Evolutionary conservation across 257 asterid genomes (phyloP).

Genomic region (Solanum appendiculatum): DNA sequence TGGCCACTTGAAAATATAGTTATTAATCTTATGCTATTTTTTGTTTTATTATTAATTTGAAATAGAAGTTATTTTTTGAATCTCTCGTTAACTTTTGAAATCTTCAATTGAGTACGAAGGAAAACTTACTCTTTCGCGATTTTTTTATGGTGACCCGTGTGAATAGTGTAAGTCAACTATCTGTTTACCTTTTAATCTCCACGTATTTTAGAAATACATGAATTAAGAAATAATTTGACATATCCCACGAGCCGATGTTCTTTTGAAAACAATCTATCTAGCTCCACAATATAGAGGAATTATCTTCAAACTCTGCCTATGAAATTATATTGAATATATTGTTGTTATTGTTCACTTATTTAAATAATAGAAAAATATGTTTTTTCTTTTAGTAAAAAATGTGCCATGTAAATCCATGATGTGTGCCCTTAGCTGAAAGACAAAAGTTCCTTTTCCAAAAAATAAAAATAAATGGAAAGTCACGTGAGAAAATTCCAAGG

Average conservation of each 20-base stretch:
- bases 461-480: neutral
- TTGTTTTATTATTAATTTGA: neutral
- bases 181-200: neutral
- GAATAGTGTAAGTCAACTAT: neutral
- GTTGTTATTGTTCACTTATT: too few relatives aligned
- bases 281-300: accelerated
- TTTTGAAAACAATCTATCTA: too few relatives aligned
- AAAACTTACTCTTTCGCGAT: neutral
- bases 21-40: neutral
- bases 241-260: neutral
- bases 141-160: neutral
- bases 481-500: neutral
- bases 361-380: neutral
- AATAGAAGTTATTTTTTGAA: neutral
- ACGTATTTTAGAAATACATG: neutral
- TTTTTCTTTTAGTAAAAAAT: neutral
- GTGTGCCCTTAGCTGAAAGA: neutral
- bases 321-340: neutral
- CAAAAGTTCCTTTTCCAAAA: neutral
- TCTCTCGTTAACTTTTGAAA: neutral
- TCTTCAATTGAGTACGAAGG: neutral
- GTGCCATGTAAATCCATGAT: neutral
- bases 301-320: neutral
- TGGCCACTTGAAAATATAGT: neutral
- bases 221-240: neutral